Evolutionary conservation across 2,329 filamentous ascomycete species (phyloP).

Genomic region (Neocucurbitaria cava): DNA sequence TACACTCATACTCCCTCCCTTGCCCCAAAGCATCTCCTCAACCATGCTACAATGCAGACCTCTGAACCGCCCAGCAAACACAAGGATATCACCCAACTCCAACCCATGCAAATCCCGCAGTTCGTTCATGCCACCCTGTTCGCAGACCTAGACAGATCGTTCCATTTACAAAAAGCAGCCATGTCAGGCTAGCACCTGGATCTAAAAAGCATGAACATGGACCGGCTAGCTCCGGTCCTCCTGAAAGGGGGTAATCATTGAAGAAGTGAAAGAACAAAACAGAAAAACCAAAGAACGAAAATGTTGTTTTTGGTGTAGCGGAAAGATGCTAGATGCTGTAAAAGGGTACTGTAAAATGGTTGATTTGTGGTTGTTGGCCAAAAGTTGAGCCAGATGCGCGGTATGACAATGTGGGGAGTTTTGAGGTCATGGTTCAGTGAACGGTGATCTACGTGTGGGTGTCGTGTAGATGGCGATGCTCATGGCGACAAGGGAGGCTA

Average conservation of each 20-base stretch:
- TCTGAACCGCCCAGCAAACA: too few relatives aligned
- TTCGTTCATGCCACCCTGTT: conserved; percentile 18
- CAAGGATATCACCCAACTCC: conserved; percentile 2
- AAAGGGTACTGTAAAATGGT: background rate
- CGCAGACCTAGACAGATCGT: conserved; percentile 19
- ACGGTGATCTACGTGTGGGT: conserved; percentile 6
- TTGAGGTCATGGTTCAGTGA: background rate
- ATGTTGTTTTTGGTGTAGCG: conserved; percentile 6
- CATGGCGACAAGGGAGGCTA: conserved; percentile 30
- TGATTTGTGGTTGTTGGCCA: background rate
- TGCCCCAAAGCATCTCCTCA: background rate
- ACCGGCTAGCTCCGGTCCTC: conserved; percentile 42
- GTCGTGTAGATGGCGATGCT: conserved; percentile 23
- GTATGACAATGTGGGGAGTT: background rate
- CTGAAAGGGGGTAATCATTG: conserved; percentile 42
- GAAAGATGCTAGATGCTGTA: background rate
- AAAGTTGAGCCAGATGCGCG: conserved; percentile 8
- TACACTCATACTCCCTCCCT: background rate
- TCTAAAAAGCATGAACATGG: conserved; percentile 37
- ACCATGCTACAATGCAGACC: background rate
- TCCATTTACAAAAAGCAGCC: conserved; percentile 9
- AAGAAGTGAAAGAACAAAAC: conserved; percentile 29
- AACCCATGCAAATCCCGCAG: conserved; percentile 3
- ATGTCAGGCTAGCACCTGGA: conserved; percentile 39
- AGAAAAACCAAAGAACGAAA: background rate